These are phyloP conservation scores for Bacidia rubella DNA, from an alignment of 495 filamentous ascomycete genomes.

Conservation along the genomic window DNA sequence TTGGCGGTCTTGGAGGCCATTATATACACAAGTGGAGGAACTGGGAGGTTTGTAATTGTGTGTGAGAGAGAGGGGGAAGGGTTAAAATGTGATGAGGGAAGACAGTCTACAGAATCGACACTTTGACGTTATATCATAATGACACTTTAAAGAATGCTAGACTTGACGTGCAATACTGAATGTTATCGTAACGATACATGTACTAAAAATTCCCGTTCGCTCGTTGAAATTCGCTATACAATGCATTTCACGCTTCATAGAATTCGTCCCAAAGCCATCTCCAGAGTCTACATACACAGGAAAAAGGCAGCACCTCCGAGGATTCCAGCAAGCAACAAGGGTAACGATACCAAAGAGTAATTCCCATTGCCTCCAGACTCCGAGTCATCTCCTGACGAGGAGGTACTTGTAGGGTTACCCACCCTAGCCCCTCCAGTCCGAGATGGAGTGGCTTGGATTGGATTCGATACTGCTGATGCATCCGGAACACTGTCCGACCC, in stretches of 20 bases:
- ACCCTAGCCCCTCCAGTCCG: constrained; percentile 22
- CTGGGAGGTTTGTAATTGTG: no score
- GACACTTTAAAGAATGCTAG: no score
- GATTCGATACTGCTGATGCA: constrained; percentile 51
- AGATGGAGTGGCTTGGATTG: constrained; percentile 36
- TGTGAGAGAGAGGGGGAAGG: no score
- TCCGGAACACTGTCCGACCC: constrained; percentile 52
- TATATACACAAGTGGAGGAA: background rate
- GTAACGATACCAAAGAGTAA: background rate
- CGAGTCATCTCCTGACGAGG: background rate
- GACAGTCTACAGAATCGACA: no score
- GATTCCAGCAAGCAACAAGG: background rate
- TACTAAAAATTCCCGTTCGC: no score
- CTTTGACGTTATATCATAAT: no score
- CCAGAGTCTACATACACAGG: background rate
- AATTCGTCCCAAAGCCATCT: background rate
- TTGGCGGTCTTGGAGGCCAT: constrained; percentile 40
- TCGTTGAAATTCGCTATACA: no score
- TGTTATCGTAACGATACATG: no score
- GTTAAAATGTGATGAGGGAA: no score
- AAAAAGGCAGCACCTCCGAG: background rate
- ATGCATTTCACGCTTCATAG: background rate
- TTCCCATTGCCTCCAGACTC: background rate
- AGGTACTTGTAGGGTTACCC: background rate
- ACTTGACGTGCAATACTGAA: no score